Evolutionary conservation across 352 stramenopile species (phyloP).

Genomic region (Ochromonadaceae sp.): DNA sequence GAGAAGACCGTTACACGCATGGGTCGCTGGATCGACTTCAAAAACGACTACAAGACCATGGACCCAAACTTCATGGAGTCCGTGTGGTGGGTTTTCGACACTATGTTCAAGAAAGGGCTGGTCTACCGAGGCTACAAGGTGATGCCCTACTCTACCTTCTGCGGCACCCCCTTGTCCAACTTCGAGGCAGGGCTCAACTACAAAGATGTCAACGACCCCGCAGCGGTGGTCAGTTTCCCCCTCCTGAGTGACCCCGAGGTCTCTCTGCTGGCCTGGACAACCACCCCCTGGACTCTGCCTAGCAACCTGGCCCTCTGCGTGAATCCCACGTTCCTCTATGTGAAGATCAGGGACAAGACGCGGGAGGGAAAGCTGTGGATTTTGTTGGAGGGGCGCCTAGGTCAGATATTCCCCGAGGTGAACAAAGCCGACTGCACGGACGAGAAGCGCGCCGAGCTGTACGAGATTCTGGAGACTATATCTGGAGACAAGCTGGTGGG

Average conservation of each 20-base stretch:
- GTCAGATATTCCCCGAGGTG: conserved; percentile 91
- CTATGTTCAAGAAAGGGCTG: conserved; percentile 92
- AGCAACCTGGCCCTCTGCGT: conserved; percentile 96
- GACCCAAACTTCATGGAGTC: conserved; percentile 98
- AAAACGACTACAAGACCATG: conserved; percentile 99
- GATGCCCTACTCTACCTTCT: conserved; percentile 95
- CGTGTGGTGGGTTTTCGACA: conserved; percentile 98
- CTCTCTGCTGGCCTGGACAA: conserved; percentile 88
- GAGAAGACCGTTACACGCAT: conserved; percentile 90
- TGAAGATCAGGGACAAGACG: conserved; percentile 86
- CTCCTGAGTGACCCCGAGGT: conserved; percentile 55
- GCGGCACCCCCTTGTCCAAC: conserved; percentile 94
- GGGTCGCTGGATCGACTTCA: conserved; percentile 98
- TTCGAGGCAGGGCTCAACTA: conserved; percentile 99
- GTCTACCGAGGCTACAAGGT: conserved; percentile 99
- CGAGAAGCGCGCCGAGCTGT: conserved; percentile 70
- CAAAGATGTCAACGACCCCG: conserved; percentile 88
- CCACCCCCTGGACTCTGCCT: conserved; percentile 97
- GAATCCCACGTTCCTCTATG: conserved; percentile 86
- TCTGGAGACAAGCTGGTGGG: conserved; percentile 78
- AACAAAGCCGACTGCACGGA: conserved; percentile 86
- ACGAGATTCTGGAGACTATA: conserved; percentile 69
- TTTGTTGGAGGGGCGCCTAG: conserved; percentile 71
- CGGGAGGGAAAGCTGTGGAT: conserved; percentile 73
- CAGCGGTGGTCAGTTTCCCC: conserved; percentile 90